Percentiles rank a stretch among this genome's conserved stretches.
phyloP scores from a whole-genome alignment of 371 early-diverging fungal genomes.

The Mortierella sp. region DNA sequence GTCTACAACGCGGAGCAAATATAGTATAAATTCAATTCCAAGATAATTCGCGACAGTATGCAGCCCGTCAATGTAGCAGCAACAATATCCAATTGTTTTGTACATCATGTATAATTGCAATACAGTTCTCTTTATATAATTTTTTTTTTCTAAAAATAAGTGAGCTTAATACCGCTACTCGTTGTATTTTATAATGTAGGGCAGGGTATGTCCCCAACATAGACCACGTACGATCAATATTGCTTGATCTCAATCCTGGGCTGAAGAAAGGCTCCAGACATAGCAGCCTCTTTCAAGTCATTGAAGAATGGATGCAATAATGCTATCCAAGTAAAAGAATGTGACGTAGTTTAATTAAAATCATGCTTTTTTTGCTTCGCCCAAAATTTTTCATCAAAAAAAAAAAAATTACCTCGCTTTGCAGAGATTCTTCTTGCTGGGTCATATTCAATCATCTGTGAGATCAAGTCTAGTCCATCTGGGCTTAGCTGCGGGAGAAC shows the following conservation, averaged over 20 bases:
- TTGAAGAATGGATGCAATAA: background rate
- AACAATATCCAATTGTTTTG: too few species aligned
- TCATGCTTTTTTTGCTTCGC: slow-evolving; percentile 10
- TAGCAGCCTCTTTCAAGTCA: background rate
- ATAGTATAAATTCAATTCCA: too few species aligned
- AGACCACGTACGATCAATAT: slow-evolving; percentile 1
- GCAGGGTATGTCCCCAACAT: background rate
- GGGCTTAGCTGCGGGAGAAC: slow-evolving; percentile 63
- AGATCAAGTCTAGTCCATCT: slow-evolving; percentile 74
- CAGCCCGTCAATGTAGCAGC: too few species aligned
- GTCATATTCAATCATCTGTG: slow-evolving; percentile 81
- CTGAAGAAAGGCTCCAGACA: background rate
- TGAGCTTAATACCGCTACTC: background rate
- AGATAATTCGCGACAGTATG: too few species aligned
- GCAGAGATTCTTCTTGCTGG: slow-evolving; percentile 86
- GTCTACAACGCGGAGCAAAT: too few species aligned
- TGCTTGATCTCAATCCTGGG: slow-evolving; percentile 5
- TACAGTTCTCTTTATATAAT: too few species aligned
- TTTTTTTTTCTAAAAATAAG: too few species aligned
- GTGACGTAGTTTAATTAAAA: background rate
- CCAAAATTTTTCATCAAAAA: slow-evolving; percentile 3
- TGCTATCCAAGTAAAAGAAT: background rate
- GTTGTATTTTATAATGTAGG: background rate
- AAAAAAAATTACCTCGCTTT: slow-evolving; percentile 62
- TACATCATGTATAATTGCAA: too few species aligned